A percentile compares a stretch with the other conserved stretches of the same genome.
Conservation (phyloP, 345 rosid species). For the Aethionema arabicum region DNA sequence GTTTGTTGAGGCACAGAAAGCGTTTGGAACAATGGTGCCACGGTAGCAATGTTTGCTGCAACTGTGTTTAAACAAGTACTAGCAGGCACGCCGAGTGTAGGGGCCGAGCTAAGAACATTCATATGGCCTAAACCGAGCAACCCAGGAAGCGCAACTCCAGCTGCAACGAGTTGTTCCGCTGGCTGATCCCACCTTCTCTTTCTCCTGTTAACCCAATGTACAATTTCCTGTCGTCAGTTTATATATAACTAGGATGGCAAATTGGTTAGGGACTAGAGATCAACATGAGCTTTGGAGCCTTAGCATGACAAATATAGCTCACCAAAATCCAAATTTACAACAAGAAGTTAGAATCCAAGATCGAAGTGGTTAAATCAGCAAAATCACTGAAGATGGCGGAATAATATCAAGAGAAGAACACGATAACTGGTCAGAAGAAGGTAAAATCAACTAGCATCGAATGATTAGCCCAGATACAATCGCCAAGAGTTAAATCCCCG, state of each 20-base stretch:
- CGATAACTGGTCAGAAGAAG: not conserved
- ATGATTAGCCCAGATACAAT: not conserved
- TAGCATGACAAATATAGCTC: not conserved
- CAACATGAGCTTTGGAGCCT: not conserved
- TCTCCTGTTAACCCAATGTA: conserved; percentile 47
- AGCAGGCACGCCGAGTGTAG: conserved; percentile 40
- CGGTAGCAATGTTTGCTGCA: conserved; percentile 27
- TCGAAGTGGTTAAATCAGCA: conserved; percentile 1
- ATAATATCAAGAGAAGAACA: not conserved
- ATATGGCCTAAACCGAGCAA: conserved; percentile 43
- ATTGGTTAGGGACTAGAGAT: not conserved
- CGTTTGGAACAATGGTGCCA: conserved; percentile 36
- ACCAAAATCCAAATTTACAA: too few species aligned
- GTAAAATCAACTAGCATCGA: not conserved
- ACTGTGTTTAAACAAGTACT: conserved; percentile 39
- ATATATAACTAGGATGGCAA: not conserved
- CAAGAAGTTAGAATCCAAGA: not conserved
- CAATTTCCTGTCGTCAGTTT: not conserved
- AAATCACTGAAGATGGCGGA: not conserved
- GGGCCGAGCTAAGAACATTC: conserved; percentile 39
- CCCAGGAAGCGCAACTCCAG: conserved; percentile 43
- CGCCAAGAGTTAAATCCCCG: not conserved
- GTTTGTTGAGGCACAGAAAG: conserved; percentile 38
- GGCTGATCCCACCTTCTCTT: conserved; percentile 98
- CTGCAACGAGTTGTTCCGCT: conserved; percentile 57